Percentiles rank a stretch among this genome's conserved stretches.
phyloP scores from a whole-genome alignment of 352 stramenopile species.

The Plasmopara halstedii region DNA sequence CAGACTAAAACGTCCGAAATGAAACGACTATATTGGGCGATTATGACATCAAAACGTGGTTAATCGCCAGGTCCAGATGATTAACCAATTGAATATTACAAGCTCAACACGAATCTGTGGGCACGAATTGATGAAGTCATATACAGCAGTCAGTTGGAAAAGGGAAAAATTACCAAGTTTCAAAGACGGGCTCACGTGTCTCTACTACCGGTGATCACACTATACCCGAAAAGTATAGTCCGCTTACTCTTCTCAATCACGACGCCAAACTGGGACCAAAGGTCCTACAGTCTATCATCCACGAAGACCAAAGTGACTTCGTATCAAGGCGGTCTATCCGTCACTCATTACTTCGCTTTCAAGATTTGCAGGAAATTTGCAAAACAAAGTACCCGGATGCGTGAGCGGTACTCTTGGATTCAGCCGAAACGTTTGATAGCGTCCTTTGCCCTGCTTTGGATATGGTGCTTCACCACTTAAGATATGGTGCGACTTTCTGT shows the following conservation, averaged over 20 bases:
- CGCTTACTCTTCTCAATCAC: conserved; percentile 8
- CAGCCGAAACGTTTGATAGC: not conserved
- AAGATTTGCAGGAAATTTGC: conserved; percentile 7
- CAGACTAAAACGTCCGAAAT: conserved; percentile 1
- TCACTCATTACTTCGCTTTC: conserved; percentile 8
- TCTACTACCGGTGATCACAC: not conserved
- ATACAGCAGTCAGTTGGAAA: conserved; percentile 1
- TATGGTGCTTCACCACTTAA: not conserved
- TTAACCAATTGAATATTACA: too few species aligned
- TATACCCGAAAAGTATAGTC: conserved; percentile 5
- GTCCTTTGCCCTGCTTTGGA: not conserved
- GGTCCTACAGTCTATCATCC: conserved; percentile 1
- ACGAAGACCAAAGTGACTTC: conserved; percentile 10
- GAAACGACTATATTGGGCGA: conserved; percentile 9
- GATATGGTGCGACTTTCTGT: too few species aligned
- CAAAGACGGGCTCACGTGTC: conserved; percentile 13
- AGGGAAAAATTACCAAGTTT: too few species aligned
- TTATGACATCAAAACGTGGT: conserved; percentile 6
- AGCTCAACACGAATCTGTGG: not conserved
- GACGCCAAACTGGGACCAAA: conserved; percentile 4
- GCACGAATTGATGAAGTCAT: conserved; percentile 7
- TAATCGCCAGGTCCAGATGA: conserved; percentile 6
- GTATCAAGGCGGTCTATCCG: conserved; percentile 2
- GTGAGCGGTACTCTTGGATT: not conserved
- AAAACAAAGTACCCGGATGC: not conserved